Conservation (phyloP, 2,329 filamentous ascomycete genomes). For the Sporothrix variecibatus region DNA sequence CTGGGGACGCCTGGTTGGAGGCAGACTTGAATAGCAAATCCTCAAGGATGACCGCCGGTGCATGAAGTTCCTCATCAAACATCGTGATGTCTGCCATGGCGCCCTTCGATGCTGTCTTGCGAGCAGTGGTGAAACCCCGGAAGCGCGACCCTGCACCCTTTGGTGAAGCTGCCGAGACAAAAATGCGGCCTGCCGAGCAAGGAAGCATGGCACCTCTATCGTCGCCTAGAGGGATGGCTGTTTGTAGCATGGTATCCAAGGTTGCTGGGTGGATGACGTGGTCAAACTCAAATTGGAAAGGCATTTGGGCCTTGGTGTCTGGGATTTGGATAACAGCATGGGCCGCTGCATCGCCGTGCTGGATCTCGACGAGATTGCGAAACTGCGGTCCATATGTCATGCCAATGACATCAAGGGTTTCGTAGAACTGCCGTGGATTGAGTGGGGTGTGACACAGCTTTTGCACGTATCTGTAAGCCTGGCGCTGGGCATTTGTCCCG, state of each 20-base stretch:
- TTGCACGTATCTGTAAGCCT: slow-evolving; percentile 34
- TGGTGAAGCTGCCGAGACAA: slow-evolving; percentile 46
- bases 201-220: slow-evolving; percentile 51
- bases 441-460: slow-evolving; percentile 39
- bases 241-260: slow-evolving; percentile 58
- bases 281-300: slow-evolving; percentile 53
- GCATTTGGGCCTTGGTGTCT: slow-evolving; percentile 56
- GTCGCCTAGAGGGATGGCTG: slow-evolving; percentile 48
- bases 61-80: slow-evolving; percentile 39
- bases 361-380: slow-evolving; percentile 46
- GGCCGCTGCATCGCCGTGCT: slow-evolving; percentile 32
- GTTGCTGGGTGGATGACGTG: slow-evolving; percentile 61
- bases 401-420: slow-evolving; percentile 51
- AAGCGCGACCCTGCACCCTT: slow-evolving; percentile 41
- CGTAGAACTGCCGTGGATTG: slow-evolving; percentile 51
- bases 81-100: slow-evolving; percentile 49
- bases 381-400: slow-evolving; percentile 55
- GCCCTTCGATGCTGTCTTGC: slow-evolving; percentile 39
- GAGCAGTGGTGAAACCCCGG: slow-evolving; percentile 45
- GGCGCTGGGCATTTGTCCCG: slow-evolving; percentile 11
- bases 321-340: slow-evolving; percentile 46
- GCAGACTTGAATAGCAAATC: slow-evolving; percentile 49
- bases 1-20: slow-evolving; percentile 33
- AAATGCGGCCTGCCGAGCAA: slow-evolving; percentile 48
- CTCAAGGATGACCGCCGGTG: slow-evolving; percentile 46